phyloP scores from a whole-genome alignment of 176 grass and related monocot species.

The Oryza officinalis region DNA sequence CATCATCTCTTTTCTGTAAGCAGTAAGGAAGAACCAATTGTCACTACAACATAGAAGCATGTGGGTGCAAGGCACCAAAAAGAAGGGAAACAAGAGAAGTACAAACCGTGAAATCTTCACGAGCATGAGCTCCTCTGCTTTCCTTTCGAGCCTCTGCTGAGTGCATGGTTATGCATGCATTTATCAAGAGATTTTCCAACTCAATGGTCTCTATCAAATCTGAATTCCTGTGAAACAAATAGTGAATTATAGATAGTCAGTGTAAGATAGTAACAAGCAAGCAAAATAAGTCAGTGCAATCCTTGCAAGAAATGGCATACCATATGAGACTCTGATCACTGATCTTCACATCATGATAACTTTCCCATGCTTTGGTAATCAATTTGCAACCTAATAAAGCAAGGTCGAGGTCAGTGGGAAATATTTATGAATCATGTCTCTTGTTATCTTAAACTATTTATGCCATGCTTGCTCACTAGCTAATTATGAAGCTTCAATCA shows the following conservation, averaged over 20 bases:
- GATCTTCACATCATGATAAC: conserved; percentile 64
- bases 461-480: neutral
- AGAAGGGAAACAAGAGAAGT: neutral
- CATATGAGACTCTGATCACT: conserved; percentile 81
- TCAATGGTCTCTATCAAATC: conserved; percentile 88
- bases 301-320: conserved; percentile 40
- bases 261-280: conserved; percentile 21
- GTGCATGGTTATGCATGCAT: conserved; percentile 88
- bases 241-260: conserved; percentile 16
- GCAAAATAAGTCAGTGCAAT: neutral
- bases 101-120: conserved; percentile 81
- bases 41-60: conserved; percentile 1
- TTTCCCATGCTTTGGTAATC: conserved; percentile 78
- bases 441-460: neutral
- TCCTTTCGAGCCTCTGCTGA: conserved; percentile 91
- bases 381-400: conserved; percentile 60
- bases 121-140: conserved; percentile 90
- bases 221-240: conserved; percentile 65
- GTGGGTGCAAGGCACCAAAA: neutral
- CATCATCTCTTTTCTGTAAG: conserved; percentile 83
- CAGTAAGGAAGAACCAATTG: conserved; percentile 1
- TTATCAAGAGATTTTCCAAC: conserved; percentile 89
- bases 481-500: conserved; percentile 65
- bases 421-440: neutral
- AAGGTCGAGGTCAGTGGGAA: conserved; percentile 1